phyloP scores from a whole-genome alignment of 73 alveolate genomes.

The Paramecium biaurelia region DNA sequence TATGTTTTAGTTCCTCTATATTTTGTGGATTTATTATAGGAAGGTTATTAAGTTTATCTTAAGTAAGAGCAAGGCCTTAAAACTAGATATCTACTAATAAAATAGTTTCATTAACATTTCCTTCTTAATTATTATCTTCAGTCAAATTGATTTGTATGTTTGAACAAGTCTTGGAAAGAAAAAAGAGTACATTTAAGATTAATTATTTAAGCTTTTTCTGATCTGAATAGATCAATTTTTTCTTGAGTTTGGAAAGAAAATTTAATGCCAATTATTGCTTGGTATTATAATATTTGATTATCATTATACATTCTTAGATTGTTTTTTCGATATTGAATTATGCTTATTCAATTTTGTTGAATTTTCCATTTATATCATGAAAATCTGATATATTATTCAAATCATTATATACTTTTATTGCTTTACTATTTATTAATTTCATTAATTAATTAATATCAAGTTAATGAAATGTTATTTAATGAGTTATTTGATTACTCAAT shows the following conservation, averaged over 20 bases:
- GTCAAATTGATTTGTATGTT: background rate
- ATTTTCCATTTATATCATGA: constrained; percentile 18
- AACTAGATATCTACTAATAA: background rate
- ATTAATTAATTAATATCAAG: background rate
- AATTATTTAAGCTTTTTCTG: background rate
- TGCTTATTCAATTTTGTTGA: background rate
- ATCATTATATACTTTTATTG: background rate
- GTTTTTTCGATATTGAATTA: background rate
- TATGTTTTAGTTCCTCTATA: background rate
- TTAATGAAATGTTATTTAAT: background rate
- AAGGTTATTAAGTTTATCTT: background rate
- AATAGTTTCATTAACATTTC: background rate
- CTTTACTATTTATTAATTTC: background rate
- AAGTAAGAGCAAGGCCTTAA: background rate
- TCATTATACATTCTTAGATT: background rate
- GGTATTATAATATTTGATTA: background rate
- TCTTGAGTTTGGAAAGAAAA: background rate
- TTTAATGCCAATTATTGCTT: background rate
- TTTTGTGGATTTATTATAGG: background rate
- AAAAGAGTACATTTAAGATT: background rate
- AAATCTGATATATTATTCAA: background rate
- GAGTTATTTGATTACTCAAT: background rate
- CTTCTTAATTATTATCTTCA: background rate
- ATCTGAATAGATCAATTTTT: background rate
- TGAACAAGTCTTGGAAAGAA: background rate